Evolutionary conservation across 495 filamentous ascomycete genomes (phyloP).

Genomic region (Xylaria venustula): DNA sequence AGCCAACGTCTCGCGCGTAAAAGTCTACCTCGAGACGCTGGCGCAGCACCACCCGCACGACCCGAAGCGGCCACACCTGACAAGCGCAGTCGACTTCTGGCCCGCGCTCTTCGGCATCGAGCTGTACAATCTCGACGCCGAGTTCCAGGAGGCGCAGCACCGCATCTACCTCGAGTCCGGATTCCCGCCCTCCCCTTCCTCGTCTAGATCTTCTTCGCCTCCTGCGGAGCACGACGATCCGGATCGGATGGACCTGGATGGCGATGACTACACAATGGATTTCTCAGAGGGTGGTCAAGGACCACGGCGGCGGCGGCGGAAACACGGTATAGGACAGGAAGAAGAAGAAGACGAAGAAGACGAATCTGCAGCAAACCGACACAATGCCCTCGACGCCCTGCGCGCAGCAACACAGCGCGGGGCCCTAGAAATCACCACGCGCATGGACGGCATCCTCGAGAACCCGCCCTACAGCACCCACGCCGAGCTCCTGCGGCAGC

Average conservation of each 20-base stretch:
- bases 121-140: conserved; percentile 35
- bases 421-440: conserved; percentile 51
- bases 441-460: conserved; percentile 63
- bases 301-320: conserved; percentile 11
- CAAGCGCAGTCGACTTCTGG: conserved; percentile 41
- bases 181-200: neutral
- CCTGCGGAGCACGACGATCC: conserved; percentile 11
- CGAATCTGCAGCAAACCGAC: neutral
- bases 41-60: conserved; percentile 40
- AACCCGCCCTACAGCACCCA: conserved; percentile 64
- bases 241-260: neutral
- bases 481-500: conserved; percentile 55
- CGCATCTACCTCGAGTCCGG: neutral
- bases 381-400: conserved; percentile 20
- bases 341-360: conserved; percentile 21
- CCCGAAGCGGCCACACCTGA: conserved; percentile 21
- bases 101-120: conserved; percentile 40
- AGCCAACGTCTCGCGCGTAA: conserved; percentile 26
- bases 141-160: conserved; percentile 19
- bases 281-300: no score
- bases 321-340: neutral
- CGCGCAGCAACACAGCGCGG: conserved; percentile 24
- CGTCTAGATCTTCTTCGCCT: neutral
- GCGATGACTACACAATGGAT: no score
- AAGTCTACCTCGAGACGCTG: conserved; percentile 35